Percentiles rank a stretch among this genome's conserved stretches.
Conservation (phyloP, 176 grass and related monocot genomes). For the Bonia amplexicaulis region DNA sequence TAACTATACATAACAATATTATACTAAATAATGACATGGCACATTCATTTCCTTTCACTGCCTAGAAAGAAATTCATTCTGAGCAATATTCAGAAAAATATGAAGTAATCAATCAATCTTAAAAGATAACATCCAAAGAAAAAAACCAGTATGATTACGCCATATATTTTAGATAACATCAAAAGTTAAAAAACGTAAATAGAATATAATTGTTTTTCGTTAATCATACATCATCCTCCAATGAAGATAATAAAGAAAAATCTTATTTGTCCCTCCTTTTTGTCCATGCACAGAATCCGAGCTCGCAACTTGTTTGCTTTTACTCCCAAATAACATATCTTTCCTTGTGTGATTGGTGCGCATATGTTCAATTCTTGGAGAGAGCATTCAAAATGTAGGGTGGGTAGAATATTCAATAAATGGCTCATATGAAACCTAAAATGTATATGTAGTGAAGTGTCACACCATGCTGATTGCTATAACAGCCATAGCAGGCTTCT, state of each 20-base stretch:
- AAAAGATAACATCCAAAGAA: neutral
- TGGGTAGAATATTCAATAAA: neutral
- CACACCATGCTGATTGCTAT: neutral
- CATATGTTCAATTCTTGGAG: neutral
- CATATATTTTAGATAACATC: neutral
- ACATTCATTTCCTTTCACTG: neutral
- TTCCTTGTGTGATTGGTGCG: neutral
- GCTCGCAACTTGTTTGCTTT: neutral
- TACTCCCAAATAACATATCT: neutral
- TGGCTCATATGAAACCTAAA: neutral
- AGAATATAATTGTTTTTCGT: neutral
- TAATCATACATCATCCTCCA: too few species aligned
- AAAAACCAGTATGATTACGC: neutral
- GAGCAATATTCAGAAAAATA: neutral
- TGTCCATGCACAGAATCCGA: neutral
- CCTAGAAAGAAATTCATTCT: neutral
- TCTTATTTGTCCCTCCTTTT: neutral
- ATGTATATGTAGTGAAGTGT: neutral
- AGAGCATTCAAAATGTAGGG: neutral
- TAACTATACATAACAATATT: neutral
- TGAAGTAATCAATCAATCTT: neutral
- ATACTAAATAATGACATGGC: neutral
- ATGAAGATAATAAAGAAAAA: neutral
- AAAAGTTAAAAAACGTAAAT: neutral
- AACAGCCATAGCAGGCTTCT: neutral